Conservation (phyloP, 371 early-diverging fungal genomes). For the Mortierella sp. region DNA sequence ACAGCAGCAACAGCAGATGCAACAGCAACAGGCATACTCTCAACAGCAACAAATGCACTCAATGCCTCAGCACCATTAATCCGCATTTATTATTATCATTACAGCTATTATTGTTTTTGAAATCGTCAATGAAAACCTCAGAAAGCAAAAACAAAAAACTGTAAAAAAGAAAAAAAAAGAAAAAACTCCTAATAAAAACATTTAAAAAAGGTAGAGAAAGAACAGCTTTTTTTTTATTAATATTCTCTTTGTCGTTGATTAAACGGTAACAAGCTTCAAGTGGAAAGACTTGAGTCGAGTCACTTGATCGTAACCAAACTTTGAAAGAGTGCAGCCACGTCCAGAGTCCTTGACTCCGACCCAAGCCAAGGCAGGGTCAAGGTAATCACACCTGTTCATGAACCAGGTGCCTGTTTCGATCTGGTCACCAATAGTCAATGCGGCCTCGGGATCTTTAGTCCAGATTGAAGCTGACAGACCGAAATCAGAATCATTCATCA, state of each 20-base stretch:
- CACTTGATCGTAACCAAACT: conserved; percentile 78
- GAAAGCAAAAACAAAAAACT: not conserved
- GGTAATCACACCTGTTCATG: conserved; percentile 88
- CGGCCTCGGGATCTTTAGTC: conserved; percentile 76
- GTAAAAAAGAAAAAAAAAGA: not conserved
- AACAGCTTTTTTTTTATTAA: not conserved
- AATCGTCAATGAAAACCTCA: not conserved
- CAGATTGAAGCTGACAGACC: conserved; percentile 91
- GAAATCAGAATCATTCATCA: conserved; percentile 88
- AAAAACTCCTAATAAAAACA: not conserved
- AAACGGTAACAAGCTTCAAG: conserved; percentile 38
- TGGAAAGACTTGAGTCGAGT: conserved; percentile 63
- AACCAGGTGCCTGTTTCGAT: conserved; percentile 90
- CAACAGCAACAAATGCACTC: conserved; percentile 35
- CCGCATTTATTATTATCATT: no score
- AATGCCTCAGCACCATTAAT: conserved; percentile 15
- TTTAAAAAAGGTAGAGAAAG: not conserved
- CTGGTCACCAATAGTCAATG: conserved; percentile 72
- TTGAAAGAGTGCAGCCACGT: conserved; percentile 74
- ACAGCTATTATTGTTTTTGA: not conserved
- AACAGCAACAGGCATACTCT: conserved; percentile 26
- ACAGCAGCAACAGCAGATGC: conserved; percentile 45
- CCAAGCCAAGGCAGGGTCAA: conserved; percentile 88
- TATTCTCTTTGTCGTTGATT: not conserved
- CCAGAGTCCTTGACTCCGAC: conserved; percentile 88